Evolutionary conservation across 2,329 filamentous ascomycete species (phyloP).

Genomic region (Celoporthe dispersa): DNA sequence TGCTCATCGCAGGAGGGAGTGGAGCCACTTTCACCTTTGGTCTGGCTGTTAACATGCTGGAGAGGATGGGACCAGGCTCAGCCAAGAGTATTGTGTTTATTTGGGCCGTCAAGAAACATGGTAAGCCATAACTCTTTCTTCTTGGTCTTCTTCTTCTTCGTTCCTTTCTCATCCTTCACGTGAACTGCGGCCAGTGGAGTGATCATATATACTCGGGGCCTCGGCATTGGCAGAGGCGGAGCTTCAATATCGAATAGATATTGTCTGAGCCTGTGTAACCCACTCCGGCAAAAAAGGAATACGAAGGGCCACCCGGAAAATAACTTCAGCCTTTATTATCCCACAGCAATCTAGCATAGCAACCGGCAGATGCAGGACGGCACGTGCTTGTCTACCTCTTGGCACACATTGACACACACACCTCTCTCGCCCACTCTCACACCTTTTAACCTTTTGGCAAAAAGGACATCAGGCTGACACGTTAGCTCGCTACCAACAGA

Average conservation of each 20-base stretch:
- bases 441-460: not conserved
- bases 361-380: not conserved
- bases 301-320: not conserved
- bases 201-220: not conserved
- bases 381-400: not conserved
- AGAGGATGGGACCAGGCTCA: slow-evolving; percentile 44
- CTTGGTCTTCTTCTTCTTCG: not conserved
- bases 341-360: not conserved
- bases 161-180: not conserved
- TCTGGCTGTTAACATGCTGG: slow-evolving; percentile 50
- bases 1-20: slow-evolving; percentile 65
- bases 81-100: slow-evolving; percentile 50
- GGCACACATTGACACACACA: not conserved
- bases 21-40: slow-evolving; percentile 64
- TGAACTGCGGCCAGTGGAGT: not conserved
- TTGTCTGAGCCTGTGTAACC: not conserved
- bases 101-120: slow-evolving; percentile 52
- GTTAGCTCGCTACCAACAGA: slow-evolving; percentile 32
- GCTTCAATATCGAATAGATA: slow-evolving; percentile 10
- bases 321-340: not conserved
- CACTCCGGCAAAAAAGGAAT: not conserved
- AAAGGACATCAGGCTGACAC: not conserved
- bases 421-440: not conserved
- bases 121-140: slow-evolving; percentile 38
- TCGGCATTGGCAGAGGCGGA: not conserved